These are phyloP conservation scores for Trichophyton equinum DNA, from an alignment of 2,329 filamentous ascomycete species.

Conservation along the genomic window DNA sequence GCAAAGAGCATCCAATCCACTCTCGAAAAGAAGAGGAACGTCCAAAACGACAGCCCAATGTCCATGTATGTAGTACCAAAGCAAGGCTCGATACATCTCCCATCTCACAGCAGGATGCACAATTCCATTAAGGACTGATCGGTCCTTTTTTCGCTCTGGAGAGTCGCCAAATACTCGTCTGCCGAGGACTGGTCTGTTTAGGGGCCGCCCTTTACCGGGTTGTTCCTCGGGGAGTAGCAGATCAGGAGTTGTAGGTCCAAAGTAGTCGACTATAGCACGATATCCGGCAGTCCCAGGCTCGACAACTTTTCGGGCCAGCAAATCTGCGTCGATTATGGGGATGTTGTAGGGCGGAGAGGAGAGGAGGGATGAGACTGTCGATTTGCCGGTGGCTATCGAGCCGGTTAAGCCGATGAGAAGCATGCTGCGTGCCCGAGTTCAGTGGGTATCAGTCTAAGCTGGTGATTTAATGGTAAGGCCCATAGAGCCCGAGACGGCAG, in stretches of 20 bases:
- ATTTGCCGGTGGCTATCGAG: slow-evolving; percentile 96
- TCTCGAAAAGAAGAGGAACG: slow-evolving; percentile 84
- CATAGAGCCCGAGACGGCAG: background rate
- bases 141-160: slow-evolving; percentile 56
- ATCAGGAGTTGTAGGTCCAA: slow-evolving; percentile 71
- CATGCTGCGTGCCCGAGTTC: slow-evolving; percentile 43
- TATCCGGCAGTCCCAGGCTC: slow-evolving; percentile 83
- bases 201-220: slow-evolving; percentile 39
- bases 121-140: slow-evolving; percentile 71
- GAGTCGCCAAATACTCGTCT: slow-evolving; percentile 72
- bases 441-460: background rate
- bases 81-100: slow-evolving; percentile 65
- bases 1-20: slow-evolving; percentile 70
- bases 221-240: slow-evolving; percentile 53
- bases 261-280: slow-evolving; percentile 66
- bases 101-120: slow-evolving; percentile 80
- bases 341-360: slow-evolving; percentile 68
- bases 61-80: slow-evolving; percentile 61
- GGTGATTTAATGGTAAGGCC: background rate
- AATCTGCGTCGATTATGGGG: slow-evolving; percentile 86
- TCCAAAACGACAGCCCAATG: slow-evolving; percentile 86
- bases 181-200: slow-evolving; percentile 80
- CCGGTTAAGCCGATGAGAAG: slow-evolving; percentile 91
- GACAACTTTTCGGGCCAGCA: slow-evolving; percentile 84
- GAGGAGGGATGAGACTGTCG: slow-evolving; percentile 79